Evolutionary conservation across 176 grass and related monocot species (phyloP).

Genomic region (Raddia guianensis): DNA sequence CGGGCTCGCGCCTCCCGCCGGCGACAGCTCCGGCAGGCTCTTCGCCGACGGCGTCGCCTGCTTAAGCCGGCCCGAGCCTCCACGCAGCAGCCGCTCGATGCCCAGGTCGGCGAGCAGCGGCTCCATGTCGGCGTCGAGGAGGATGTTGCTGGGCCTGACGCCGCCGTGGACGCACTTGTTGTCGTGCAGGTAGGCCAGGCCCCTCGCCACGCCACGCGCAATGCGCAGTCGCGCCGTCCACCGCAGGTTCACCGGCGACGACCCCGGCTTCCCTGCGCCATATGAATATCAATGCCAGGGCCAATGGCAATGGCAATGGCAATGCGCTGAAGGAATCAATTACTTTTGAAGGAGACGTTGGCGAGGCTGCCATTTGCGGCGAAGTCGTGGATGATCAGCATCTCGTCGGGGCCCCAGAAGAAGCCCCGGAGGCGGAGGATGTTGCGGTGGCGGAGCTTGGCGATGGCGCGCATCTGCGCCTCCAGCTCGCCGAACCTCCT

Average conservation of each 20-base stretch:
- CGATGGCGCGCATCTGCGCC: conserved; percentile 65
- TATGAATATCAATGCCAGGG: background rate
- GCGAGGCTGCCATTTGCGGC: conserved; percentile 82
- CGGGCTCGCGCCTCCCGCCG: conserved; percentile 46
- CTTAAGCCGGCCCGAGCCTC: conserved; percentile 12
- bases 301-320: background rate
- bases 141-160: conserved; percentile 81
- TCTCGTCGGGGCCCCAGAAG: conserved; percentile 92
- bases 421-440: conserved; percentile 79
- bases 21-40: conserved; percentile 61
- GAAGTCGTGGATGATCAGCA: conserved; percentile 90
- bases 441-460: conserved; percentile 65
- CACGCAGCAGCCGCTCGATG: conserved; percentile 52
- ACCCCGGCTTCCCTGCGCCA: conserved; percentile 62
- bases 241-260: conserved; percentile 57
- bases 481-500: conserved; percentile 76
- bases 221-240: conserved; percentile 69
- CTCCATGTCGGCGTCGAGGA: conserved; percentile 71
- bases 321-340: background rate
- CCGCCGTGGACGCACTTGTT: conserved; percentile 83
- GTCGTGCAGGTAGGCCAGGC: conserved; percentile 78
- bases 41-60: conserved; percentile 42
- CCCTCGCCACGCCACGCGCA: conserved; percentile 72
- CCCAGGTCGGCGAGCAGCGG: conserved; percentile 79
- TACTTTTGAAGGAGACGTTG: conserved; percentile 75